Conservation (phyloP, 2,329 filamentous ascomycete genomes). For the Xylaria sp. region DNA sequence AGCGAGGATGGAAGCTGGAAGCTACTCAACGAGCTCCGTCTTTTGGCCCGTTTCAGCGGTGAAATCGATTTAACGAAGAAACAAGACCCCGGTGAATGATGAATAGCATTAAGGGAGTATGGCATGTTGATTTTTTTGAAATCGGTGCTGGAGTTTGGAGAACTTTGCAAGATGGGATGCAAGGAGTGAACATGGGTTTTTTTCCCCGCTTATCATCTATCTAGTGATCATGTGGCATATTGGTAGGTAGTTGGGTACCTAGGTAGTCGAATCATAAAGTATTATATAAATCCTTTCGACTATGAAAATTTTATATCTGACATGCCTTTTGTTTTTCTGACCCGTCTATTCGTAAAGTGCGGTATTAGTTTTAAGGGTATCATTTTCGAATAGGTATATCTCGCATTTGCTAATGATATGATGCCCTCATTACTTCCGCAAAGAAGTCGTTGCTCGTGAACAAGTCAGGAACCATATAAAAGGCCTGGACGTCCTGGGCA, state of each 20-base stretch:
- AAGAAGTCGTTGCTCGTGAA: not conserved
- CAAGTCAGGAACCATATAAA: not conserved
- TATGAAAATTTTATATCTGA: not conserved
- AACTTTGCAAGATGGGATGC: not conserved
- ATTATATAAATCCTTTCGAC: slow-evolving; percentile 4
- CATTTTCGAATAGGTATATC: not conserved
- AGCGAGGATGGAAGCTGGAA: not conserved
- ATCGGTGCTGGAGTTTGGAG: slow-evolving; percentile 2
- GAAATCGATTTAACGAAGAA: not conserved
- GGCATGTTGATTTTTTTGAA: slow-evolving; percentile 23
- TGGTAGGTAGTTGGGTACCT: not conserved
- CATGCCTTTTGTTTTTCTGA: not conserved
- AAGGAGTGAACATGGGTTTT: not conserved
- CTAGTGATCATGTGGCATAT: slow-evolving; percentile 12
- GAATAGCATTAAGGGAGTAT: slow-evolving; percentile 33
- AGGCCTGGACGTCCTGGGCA: too few species aligned
- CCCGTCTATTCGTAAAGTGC: not conserved
- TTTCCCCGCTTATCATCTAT: not conserved
- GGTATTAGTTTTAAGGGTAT: not conserved
- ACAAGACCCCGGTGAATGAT: slow-evolving; percentile 15
- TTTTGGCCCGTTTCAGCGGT: not conserved
- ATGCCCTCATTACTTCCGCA: not conserved
- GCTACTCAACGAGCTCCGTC: not conserved
- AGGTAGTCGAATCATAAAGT: slow-evolving; percentile 12
- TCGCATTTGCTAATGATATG: not conserved